Evolutionary conservation across 495 filamentous ascomycete genomes (phyloP), one percentile per base, ranked within the genome.

Genomic region (Neurospora sp.): DNA sequence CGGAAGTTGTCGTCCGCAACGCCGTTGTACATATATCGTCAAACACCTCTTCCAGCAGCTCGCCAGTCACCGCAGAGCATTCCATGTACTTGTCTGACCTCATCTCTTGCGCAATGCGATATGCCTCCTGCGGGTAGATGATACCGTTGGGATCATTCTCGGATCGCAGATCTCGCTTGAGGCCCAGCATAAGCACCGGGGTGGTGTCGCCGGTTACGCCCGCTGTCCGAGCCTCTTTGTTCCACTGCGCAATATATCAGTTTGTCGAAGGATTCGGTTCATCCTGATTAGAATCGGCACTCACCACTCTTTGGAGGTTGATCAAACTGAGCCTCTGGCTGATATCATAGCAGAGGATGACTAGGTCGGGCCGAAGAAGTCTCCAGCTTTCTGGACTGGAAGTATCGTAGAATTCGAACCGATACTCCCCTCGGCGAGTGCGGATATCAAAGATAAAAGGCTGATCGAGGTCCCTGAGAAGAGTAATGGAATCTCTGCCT

Each of bases 21-120:
- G 91, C 92, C n/a, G 90, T 88, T 72, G 81, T 84, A 70, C 90
- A 91, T n/a, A 94, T 85, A 81, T 94, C 92, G 77, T 94, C 91
- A 76, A 92, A 92, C 0, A 88, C 89, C 79, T 92, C 87, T 72
- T 83, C 79, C 71, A 94, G 81, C 70, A 94, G 81, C 81, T 97
- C 93, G 4, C 94, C 94, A n/a, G 93, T 96, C 35, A 91, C 80
- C 40, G 94, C 93, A 17, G 93, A 96, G 80, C 94, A 97, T 78
- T 97, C 94, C 69, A 93, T 91, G 82, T 97, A 97, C 53, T 89
- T 87, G 86, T 97, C 94, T 79, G 90, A 93, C 68, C 92, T 84
- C 82, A 96, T 88, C 78, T 92, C 91, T 77, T 94, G 92, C 14
- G 94, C 91, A 41, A 93, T 84, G n/a, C 84, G 83, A 75, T 94